These are phyloP conservation scores for Hirschioporus abietinus DNA, from an alignment of 768 basidiomycete genomes.

Conservation along the genomic window DNA sequence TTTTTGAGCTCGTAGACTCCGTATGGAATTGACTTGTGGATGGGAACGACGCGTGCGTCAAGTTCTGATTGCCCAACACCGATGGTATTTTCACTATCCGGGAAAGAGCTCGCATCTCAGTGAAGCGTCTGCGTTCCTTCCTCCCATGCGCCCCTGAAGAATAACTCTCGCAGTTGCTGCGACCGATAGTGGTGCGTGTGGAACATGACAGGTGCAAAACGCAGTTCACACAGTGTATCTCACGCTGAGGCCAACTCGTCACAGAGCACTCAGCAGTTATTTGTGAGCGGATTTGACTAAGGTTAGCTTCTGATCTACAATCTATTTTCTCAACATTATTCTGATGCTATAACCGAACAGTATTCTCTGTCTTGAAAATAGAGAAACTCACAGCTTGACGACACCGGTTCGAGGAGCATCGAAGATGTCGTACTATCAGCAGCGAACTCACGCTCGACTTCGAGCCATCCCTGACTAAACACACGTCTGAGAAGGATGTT, in stretches of 20 bases:
- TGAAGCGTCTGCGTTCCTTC: background rate
- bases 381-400: background rate
- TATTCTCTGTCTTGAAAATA: background rate
- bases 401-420: background rate
- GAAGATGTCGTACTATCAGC: background rate
- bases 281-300: background rate
- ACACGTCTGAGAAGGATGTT: background rate
- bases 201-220: background rate
- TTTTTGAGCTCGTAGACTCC: background rate
- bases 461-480: background rate
- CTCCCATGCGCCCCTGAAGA: background rate
- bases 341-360: background rate
- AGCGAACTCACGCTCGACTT: background rate
- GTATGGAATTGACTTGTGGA: background rate
- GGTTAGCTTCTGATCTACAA: background rate
- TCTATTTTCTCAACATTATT: background rate
- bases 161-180: background rate
- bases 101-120: background rate
- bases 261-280: background rate
- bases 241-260: background rate
- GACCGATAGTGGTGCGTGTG: background rate
- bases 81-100: background rate
- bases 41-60: background rate
- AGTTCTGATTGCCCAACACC: background rate
- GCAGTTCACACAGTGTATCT: background rate